Percentiles rank a stretch among this genome's conserved stretches.
These are phyloP conservation scores for Monilinia vaccinii-corymbosi DNA, from an alignment of 2,329 filamentous ascomycete genomes.

Conservation along the genomic window DNA sequence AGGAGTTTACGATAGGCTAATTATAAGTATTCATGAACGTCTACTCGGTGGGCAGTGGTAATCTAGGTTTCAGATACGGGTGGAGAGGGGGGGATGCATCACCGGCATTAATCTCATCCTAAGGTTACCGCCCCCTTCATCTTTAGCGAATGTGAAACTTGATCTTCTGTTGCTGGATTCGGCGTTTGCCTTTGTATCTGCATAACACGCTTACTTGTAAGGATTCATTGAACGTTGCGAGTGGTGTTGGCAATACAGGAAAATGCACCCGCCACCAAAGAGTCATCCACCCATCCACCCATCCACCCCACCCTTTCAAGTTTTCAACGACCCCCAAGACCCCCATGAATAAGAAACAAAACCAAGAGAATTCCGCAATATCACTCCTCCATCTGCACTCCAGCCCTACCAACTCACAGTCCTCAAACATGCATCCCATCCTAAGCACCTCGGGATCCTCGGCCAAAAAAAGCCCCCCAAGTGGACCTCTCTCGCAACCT, in stretches of 20 bases:
- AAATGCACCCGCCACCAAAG: too few species aligned
- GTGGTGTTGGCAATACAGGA: background rate
- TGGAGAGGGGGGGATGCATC: too few species aligned
- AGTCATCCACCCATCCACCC: background rate
- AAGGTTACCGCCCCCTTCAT: background rate
- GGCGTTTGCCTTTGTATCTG: background rate
- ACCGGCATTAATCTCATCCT: background rate
- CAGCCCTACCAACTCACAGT: slow-evolving; percentile 6
- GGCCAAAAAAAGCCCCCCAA: background rate
- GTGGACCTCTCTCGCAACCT: background rate
- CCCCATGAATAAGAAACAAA: background rate
- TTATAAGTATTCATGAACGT: background rate
- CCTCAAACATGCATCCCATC: background rate
- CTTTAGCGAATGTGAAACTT: background rate
- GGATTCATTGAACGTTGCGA: background rate
- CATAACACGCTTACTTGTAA: background rate
- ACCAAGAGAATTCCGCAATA: background rate
- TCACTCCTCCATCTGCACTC: background rate
- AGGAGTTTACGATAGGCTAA: background rate
- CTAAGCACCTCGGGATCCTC: background rate
- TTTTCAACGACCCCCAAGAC: background rate
- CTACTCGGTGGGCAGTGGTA: background rate
- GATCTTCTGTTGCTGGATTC: too few species aligned
- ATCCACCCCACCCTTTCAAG: background rate
- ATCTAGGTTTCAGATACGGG: background rate